Base-by-base conservation (phyloP, 805 yeast genomes). In the Wickerhamiella sergipiensis region DNA sequence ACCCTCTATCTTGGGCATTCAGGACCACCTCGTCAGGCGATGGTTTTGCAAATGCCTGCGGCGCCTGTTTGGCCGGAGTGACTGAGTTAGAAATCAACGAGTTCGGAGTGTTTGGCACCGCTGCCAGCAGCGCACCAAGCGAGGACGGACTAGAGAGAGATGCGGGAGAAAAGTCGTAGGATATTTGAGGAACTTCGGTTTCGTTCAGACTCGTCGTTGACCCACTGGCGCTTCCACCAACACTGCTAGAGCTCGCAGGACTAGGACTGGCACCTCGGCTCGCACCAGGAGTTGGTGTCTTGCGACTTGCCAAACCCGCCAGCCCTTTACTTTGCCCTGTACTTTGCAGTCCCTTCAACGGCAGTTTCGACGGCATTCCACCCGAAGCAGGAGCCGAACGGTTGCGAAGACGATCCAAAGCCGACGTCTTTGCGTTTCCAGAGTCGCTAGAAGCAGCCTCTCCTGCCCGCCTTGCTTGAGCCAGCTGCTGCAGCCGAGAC, bases 21-120 rank as follows among this genome's bases (percentile, higher is more conserved):
- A 76, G 60, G 2, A 83, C 73, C 47, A 72, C 64, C 60, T 87
- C 95, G 67, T 89, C 97, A 5, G 96, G 96, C 57, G 95, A 83
- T 15, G 88, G 88, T 54, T 73, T 70, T 12, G 66, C 63, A 57
- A 86, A 86, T 57, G 79, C 82, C 45, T 71, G 60, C 46, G 72
- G 70, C 13, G 51, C 57, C 24, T 50, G 38, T 8, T 43, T 39
- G 5, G 45, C 26, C 1, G 52, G 45, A 4, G 47, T 18, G 12
- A 52, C 56, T 50, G 54, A 42, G 59, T 58, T 59, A 57, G 62
- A 46, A 12, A 51, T 48, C 43, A 43, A 43, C 22, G 49, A 40
- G 18, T 26, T 22, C 6, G 47, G 22, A 19, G 45, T 13, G 9
- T 18, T 18, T 29, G 36, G 44, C 24, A 17, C 42, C n/a, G 42